Evolutionary conservation across 1,284 basidiomycete species (phyloP), one percentile per base, ranked within the genome.

Genomic region (Cryptococcus sp.): DNA sequence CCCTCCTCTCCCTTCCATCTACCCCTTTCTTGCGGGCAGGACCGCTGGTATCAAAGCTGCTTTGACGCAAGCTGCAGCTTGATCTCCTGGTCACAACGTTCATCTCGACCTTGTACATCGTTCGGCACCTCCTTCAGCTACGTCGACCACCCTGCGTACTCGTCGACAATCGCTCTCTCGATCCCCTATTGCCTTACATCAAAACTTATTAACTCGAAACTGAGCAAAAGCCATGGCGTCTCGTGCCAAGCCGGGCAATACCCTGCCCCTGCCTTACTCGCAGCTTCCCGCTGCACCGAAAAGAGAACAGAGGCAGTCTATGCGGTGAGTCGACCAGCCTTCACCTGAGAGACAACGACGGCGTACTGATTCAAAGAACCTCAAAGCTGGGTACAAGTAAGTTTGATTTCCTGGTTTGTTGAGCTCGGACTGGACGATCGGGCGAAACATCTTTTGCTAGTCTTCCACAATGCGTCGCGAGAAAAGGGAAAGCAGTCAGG

Each of bases 331-430:
- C 33, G 14, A n/a, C 14, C 24, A 45, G 57, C 52, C 25, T 50
- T 7, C n/a, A n/a, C n/a, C n/a, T n/a, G n/a, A n/a, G n/a, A n/a
- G n/a, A n/a, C n/a, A n/a, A n/a, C n/a, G n/a, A n/a, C n/a, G n/a
- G n/a, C n/a, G 14, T 12, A n/a, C 45, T 47, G 45, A 47, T 22
- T 9, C 4, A 16, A 19, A 74, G 73, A 58, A 76, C 89, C n/a
- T 92, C 92, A 1, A 95, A 95, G 68, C 54, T 68, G 2, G 63
- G 60, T 9, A 69, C 56, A 21, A 72, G 69, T 72, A 39, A 28
- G 65, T 48, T 38, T 5, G 9, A 12, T 22, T 19, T 26, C n/a
- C 34, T n/a, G 10, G 9, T 18, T 37, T 7, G 9, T 10, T n/a
- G 35, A n/a, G n/a, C n/a, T n/a, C n/a, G n/a, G n/a, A n/a, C n/a